Conservation (phyloP, 148 eudicot species). For the Persicaria tinctoria region DNA sequence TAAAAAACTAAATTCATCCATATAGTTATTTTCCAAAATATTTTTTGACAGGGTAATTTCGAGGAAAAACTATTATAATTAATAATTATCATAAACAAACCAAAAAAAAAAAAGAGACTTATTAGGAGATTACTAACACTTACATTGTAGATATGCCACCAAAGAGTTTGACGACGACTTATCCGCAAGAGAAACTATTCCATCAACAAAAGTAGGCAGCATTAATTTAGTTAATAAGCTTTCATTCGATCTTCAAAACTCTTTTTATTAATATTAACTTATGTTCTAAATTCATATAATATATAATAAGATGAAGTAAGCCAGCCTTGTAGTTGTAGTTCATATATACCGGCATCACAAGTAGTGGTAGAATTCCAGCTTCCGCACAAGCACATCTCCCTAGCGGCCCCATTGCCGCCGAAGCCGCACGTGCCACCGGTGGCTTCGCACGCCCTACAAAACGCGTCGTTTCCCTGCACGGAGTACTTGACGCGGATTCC, state of each 20-base stretch:
- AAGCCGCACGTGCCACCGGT: conserved; percentile 88
- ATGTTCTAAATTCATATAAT: neutral
- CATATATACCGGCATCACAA: conserved; percentile 46
- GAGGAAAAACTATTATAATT: too few relatives aligned
- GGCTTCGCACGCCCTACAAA: conserved; percentile 75
- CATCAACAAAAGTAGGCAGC: neutral
- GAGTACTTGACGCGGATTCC: conserved; percentile 90
- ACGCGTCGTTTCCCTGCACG: conserved; percentile 46
- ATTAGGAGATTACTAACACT: neutral
- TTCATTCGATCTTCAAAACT: too few relatives aligned
- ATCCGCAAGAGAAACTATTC: neutral
- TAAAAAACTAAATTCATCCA: too few relatives aligned
- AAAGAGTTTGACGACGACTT: conserved; percentile 1
- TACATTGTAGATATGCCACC: neutral
- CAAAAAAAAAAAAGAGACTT: too few relatives aligned
- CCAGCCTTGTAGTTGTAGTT: too few relatives aligned
- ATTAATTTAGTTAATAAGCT: too few relatives aligned
- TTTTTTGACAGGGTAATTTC: too few relatives aligned
- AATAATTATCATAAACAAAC: too few relatives aligned
- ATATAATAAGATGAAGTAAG: neutral
- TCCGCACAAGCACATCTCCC: conserved; percentile 75
- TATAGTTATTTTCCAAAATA: too few relatives aligned
- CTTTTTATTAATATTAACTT: too few relatives aligned
- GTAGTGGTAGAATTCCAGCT: conserved; percentile 75
- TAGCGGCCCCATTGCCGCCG: conserved; percentile 28